Evolutionary conservation across 306 rosid species (phyloP).

Genomic region (Gillenia trifoliata): DNA sequence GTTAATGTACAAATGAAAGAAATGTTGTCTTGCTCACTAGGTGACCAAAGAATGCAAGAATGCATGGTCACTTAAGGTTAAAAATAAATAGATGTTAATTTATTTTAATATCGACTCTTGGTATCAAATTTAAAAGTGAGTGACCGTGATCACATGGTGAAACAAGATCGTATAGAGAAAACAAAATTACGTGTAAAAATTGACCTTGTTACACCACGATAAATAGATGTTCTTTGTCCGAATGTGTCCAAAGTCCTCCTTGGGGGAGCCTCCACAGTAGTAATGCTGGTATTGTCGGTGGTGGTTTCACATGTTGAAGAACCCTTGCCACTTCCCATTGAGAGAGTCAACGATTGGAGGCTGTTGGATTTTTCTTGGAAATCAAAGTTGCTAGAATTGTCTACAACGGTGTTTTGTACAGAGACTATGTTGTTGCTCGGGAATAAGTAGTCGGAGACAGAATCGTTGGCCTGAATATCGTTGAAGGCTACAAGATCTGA

Average conservation of each 20-base stretch:
- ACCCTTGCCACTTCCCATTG: conserved; percentile 90
- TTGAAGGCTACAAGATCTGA: conserved; percentile 62
- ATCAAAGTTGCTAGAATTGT: conserved; percentile 47
- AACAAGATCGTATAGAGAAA: too few relatives aligned
- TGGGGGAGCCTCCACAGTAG: conserved; percentile 54
- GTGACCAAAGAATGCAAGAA: not conserved
- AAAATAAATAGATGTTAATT: not conserved
- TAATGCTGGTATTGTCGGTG: conserved; percentile 41
- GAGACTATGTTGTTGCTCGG: conserved; percentile 46
- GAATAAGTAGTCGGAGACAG: conserved; percentile 69
- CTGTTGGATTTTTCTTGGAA: conserved; percentile 61
- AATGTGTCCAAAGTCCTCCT: conserved; percentile 83
- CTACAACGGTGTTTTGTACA: conserved; percentile 42
- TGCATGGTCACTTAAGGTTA: not conserved
- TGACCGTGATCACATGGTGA: not conserved
- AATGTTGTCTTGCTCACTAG: not conserved
- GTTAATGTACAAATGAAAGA: not conserved
- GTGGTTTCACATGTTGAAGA: conserved; percentile 67
- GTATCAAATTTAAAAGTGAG: not conserved
- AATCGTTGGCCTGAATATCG: conserved; percentile 51
- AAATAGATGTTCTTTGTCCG: conserved; percentile 96
- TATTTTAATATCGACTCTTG: too few relatives aligned
- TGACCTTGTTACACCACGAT: conserved; percentile 94
- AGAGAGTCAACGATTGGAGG: conserved; percentile 76
- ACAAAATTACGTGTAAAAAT: too few relatives aligned